These are phyloP conservation scores for Glarea lozoyensis DNA, from an alignment of 495 filamentous ascomycete genomes.

Conservation along the genomic window DNA sequence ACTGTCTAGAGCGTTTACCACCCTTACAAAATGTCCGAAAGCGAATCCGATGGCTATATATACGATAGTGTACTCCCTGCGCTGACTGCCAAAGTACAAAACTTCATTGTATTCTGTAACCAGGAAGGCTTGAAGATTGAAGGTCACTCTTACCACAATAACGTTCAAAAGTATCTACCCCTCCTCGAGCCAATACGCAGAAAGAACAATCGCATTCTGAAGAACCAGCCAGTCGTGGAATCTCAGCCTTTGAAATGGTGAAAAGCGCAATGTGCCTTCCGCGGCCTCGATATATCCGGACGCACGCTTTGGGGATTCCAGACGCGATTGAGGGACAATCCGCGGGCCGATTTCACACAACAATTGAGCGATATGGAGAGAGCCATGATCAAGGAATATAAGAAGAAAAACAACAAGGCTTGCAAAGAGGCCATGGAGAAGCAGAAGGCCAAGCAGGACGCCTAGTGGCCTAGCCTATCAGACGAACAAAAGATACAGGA, in stretches of 20 bases:
- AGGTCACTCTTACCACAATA: neutral
- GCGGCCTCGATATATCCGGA: neutral
- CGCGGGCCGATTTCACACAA: too few species aligned
- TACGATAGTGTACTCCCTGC: slow-evolving; percentile 17
- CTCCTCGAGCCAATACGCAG: neutral
- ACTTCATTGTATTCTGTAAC: neutral
- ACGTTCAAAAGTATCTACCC: neutral
- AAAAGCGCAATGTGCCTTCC: slow-evolving; percentile 7
- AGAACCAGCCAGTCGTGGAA: neutral
- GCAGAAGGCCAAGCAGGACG: neutral
- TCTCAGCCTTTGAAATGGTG: slow-evolving; percentile 3
- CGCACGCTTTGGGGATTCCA: too few species aligned
- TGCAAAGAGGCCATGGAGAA: neutral
- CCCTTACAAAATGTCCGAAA: too few species aligned
- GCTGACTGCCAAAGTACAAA: slow-evolving; percentile 12
- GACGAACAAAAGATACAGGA: neutral
- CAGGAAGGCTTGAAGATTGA: neutral
- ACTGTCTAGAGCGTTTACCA: too few species aligned
- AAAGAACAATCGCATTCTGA: neutral
- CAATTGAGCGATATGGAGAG: neutral
- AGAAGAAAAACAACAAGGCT: neutral
- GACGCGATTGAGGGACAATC: too few species aligned
- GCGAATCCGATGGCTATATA: neutral
- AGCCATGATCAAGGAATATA: neutral
- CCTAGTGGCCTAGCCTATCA: neutral